Base-by-base conservation (phyloP, 176 grass and related monocot genomes). In the Eremochloa ophiuroides region DNA sequence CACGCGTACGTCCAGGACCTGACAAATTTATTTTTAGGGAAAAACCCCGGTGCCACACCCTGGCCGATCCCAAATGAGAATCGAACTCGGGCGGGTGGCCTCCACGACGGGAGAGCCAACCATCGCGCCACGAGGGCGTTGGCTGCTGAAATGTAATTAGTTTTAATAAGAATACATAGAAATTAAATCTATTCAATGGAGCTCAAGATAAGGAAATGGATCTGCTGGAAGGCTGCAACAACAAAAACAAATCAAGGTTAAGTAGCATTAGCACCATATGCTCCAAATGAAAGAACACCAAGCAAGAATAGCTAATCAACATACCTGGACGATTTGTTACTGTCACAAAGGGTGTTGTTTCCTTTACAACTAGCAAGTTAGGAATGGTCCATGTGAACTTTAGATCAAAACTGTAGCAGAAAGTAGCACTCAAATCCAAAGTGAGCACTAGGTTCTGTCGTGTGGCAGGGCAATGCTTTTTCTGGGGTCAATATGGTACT, bases 351-450 rank as follows among this genome's bases (percentile, higher is more conserved):
- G 43, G 15, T 39, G 9, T 23, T 42, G 9, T 10, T 66, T 29
- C 62, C 33, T 71, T 55, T 27, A 77, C 1, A 14, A n/a, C 64
- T 71, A 70, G 20, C 29, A 70, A 17, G 47, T 4, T 29, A 41
- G 29, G 30, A 53, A 34, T 73, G 80, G 58, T 79, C 62, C 68
- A 34, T 78, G 66, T 64, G 43, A 82, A 39, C 33, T 55, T 10
- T 16, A 62, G 65, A 78, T 85, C 65, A 23, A 71, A 38, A 50
- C n/a, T 70, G 2, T 16, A 64, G 66, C 39, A 85, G 27, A 70
- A 17, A 47, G 50, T 29, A 22, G 9, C 48, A 27, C 14, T 28
- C 14, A 11, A 62, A 43, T 72, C 40, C 51, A 8, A 85, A 71
- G 22, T 39, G 30, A 42, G n/a, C 28, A 56, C 47, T 44, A 73